Evolutionary conservation across 2,329 filamentous ascomycete species (phyloP).

Genomic region (Botrytis sinoallii): DNA sequence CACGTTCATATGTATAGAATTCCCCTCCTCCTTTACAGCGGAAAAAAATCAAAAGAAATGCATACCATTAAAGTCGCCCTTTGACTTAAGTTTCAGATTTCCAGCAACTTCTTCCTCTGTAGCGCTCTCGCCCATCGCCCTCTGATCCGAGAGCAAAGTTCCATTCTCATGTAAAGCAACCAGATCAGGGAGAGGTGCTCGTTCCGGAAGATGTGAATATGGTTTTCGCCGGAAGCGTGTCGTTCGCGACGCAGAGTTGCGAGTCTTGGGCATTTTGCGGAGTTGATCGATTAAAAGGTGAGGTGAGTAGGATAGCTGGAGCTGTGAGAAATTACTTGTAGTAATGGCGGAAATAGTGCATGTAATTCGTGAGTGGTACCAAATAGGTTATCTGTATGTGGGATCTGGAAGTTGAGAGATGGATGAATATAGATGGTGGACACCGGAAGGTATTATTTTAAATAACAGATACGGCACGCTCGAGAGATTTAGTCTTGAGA

Average conservation of each 20-base stretch:
- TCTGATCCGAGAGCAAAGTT: neutral
- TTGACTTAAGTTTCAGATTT: accelerated
- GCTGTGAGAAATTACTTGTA: neutral
- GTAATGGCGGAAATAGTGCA: neutral
- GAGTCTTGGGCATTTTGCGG: neutral
- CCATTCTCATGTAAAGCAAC: neutral
- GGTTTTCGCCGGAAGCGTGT: neutral
- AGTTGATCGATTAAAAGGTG: accelerated
- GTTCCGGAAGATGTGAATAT: neutral
- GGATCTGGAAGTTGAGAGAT: neutral
- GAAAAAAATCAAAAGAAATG: neutral
- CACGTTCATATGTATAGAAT: neutral
- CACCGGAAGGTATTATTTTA: neutral
- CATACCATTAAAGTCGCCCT: neutral
- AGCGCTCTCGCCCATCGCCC: neutral
- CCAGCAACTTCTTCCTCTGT: neutral
- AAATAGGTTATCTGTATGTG: neutral
- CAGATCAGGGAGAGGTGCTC: neutral
- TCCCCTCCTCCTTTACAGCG: neutral
- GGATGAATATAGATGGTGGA: neutral
- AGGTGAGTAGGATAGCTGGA: neutral
- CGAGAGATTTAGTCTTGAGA: neutral
- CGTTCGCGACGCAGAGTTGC: neutral
- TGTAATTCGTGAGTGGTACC: neutral
- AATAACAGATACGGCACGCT: neutral